Evolutionary conservation across 2,329 filamentous ascomycete genomes (phyloP), one percentile per base, ranked within the genome.

Genomic region (Pestalotiopsis sp.): DNA sequence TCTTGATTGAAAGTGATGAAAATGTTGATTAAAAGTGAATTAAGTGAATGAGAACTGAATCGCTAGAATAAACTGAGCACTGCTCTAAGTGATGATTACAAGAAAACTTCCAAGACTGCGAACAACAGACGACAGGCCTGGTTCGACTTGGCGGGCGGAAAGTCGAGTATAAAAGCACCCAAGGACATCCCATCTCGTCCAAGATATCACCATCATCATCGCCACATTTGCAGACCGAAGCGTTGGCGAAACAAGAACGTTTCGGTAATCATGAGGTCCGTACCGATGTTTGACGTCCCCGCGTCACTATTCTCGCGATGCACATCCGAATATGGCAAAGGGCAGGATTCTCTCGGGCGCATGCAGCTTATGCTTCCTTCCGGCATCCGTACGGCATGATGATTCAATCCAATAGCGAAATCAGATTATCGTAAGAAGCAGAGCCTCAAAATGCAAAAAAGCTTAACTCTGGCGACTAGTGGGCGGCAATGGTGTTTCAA

Each of bases 41-140:
- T 58, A 49, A 9, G 31, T 20, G 57, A 23, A 66, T 20, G 12
- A 14, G 20, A n/a, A 25, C 6, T 20, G 14, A 7, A 31, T 31
- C 31, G 31, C 31, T 61, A 14, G 25, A 27, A 27, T 7, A 39
- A 39, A 66, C 49, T 64, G 49, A 66, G 64, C 64, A 45, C 64
- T 66, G 64, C 64, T 66, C 64, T 31, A 66, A 45, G 52, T 20
- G 13, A 61, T 61, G 31, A 31, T 31, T 31, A 20, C 13, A 23
- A 36, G 17, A 20, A 41, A 12, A 17, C 13, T 36, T n/a, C 14
- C 11, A 39, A n/a, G 31, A 36, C 14, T 12, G 12, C 36, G 31
- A 60, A n/a, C n/a, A 20, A 17, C 27, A 20, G 25, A 39, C 36
- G 59, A 61, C 59, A 36, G 59, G 59, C 38, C 57, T 59, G 36